Conservation (phyloP, 164 flowering plant genomes). For the Nelumbo lutea region DNA sequence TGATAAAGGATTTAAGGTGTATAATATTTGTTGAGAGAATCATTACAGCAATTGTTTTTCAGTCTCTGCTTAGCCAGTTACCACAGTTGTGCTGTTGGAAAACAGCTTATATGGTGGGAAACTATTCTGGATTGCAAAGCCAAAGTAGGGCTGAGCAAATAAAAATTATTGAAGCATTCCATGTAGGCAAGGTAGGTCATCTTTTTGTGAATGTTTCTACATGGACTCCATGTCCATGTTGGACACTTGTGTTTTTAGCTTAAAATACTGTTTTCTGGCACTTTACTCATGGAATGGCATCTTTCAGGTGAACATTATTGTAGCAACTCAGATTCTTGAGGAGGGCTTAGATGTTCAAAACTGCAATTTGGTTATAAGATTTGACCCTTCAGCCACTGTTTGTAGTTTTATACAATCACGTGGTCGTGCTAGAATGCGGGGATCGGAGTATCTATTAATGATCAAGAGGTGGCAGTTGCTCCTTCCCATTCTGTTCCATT, state of each 20-base stretch:
- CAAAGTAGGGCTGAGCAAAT: constrained; percentile 66
- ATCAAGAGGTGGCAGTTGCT: constrained; percentile 44
- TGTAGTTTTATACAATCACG: constrained; percentile 91
- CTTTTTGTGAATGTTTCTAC: not conserved
- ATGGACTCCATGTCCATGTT: not conserved
- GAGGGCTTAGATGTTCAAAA: constrained; percentile 95
- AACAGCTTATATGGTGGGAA: constrained; percentile 63
- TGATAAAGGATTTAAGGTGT: constrained; percentile 57
- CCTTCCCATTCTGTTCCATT: not conserved
- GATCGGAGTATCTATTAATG: constrained; percentile 71
- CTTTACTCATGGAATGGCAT: not conserved
- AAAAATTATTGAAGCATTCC: constrained; percentile 66
- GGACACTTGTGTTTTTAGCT: not conserved
- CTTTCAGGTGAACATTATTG: constrained; percentile 69
- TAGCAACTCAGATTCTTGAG: constrained; percentile 93
- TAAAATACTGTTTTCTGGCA: not conserved
- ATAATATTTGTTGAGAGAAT: constrained; percentile 87
- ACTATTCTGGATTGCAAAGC: constrained; percentile 35
- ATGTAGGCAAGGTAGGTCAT: constrained; percentile 53
- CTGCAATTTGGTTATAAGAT: constrained; percentile 89
- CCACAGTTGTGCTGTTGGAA: constrained; percentile 48
- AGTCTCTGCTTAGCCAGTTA: constrained; percentile 39
- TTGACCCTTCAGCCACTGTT: constrained; percentile 67
- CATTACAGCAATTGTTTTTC: constrained; percentile 62
- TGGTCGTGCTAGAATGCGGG: constrained; percentile 87